These are phyloP conservation scores for Aspergillus udagawae DNA, from an alignment of 2,329 filamentous ascomycete genomes.

Conservation along the genomic window DNA sequence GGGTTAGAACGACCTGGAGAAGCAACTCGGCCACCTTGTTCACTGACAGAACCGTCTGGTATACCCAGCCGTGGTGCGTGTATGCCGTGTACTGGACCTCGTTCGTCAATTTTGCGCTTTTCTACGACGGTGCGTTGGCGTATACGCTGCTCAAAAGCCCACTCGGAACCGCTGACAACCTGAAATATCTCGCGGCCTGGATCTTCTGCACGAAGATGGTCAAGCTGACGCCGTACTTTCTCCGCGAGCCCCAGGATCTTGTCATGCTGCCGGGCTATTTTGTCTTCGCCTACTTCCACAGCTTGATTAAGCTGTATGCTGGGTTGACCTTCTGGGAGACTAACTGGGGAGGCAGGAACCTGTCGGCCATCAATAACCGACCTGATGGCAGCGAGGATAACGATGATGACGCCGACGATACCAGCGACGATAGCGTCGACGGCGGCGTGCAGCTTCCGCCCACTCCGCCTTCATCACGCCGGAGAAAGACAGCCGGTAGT, in stretches of 20 bases:
- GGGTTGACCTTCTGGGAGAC: constrained; percentile 50
- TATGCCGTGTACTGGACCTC: constrained; percentile 55
- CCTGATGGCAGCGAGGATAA: not conserved
- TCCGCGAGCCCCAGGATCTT: constrained; percentile 50
- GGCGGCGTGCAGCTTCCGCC: not conserved
- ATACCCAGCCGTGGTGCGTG: constrained; percentile 48
- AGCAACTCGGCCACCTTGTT: constrained; percentile 51
- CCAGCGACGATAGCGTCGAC: not conserved
- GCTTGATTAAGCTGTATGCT: constrained; percentile 55
- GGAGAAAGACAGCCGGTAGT: not conserved
- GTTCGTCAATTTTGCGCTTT: constrained; percentile 53
- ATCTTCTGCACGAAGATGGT: constrained; percentile 54
- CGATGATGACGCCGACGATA: not conserved
- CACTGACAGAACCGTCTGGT: constrained; percentile 37
- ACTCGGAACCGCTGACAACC: not conserved
- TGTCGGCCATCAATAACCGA: constrained; percentile 15
- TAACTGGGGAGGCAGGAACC: constrained; percentile 41
- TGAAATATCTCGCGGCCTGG: constrained; percentile 37
- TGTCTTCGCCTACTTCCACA: constrained; percentile 56
- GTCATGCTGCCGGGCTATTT: constrained; percentile 49
- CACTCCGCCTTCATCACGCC: not conserved
- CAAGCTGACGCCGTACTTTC: constrained; percentile 54
- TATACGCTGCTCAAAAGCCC: constrained; percentile 26
- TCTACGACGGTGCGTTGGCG: constrained; percentile 49
- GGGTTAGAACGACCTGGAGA: constrained; percentile 57